Evolutionary conservation across 805 yeast genomes (phyloP).

Genomic region (Schizosaccharomyces octosporus): DNA sequence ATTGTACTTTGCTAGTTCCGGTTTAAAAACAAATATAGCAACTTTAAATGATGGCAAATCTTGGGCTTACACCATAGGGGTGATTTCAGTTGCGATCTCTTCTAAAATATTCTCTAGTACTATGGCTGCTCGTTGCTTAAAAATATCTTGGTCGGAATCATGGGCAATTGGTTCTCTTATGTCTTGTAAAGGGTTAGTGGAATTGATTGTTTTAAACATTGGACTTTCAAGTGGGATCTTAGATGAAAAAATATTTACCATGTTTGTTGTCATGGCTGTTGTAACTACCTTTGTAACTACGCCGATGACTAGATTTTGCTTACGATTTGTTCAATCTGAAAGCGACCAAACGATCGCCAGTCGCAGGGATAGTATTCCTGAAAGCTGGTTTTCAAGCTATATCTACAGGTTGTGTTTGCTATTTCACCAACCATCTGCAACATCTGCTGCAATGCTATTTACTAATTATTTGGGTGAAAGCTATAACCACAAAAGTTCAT

Average conservation of each 20-base stretch:
- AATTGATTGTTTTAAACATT: conserved; percentile 52
- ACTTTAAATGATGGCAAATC: conserved; percentile 37
- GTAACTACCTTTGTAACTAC: conserved; percentile 59
- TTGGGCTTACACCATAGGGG: conserved; percentile 56
- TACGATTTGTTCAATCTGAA: not conserved
- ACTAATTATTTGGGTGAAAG: no score
- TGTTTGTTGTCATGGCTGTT: conserved; percentile 67
- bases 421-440: no score
- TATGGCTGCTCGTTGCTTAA: conserved; percentile 34
- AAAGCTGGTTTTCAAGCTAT: no score
- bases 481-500: no score
- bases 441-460: no score
- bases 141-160: conserved; percentile 49
- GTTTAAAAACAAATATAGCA: conserved; percentile 45
- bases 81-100: conserved; percentile 38
- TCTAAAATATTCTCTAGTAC: conserved; percentile 49
- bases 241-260: conserved; percentile 38
- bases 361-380: no score
- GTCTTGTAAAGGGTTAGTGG: conserved; percentile 79
- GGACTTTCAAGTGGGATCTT: conserved; percentile 53
- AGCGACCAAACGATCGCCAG: no score
- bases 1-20: conserved; percentile 57
- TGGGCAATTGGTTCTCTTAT: conserved; percentile 53
- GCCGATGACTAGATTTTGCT: conserved; percentile 30
- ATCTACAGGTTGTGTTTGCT: no score